phyloP scores from a whole-genome alignment of 1,284 basidiomycete genomes.

The Fomitopsis schrenkii region DNA sequence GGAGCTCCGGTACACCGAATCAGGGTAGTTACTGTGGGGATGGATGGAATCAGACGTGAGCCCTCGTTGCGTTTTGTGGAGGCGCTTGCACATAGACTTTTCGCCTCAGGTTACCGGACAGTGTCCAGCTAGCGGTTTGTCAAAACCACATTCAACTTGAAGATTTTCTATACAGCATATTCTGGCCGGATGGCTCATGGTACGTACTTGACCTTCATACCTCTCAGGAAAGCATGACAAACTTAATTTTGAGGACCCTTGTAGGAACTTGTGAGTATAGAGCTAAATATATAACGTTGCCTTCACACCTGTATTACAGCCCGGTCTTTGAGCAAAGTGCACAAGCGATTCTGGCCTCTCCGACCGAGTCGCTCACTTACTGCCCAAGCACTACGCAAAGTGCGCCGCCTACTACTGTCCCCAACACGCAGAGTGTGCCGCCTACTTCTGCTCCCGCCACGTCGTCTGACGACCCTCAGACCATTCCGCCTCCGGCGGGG shows the following conservation, averaged over 20 bases:
- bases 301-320: not conserved
- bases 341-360: not conserved
- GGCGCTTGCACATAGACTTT: not conserved
- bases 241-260: not conserved
- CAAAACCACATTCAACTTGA: not conserved
- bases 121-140: not conserved
- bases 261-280: not conserved
- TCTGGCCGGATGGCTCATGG: not conserved
- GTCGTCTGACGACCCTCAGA: too few species aligned
- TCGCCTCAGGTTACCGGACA: not conserved
- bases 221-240: not conserved
- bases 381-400: too few species aligned
- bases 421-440: too few species aligned
- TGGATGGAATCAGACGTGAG: not conserved
- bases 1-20: not conserved
- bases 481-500: too few species aligned
- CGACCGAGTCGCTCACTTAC: too few species aligned
- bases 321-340: not conserved
- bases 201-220: not conserved
- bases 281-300: not conserved
- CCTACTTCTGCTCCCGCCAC: not conserved
- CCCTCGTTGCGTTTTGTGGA: too few species aligned
- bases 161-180: not conserved
- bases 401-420: not conserved
- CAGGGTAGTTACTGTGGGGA: not conserved